Percentiles rank a stretch among this genome's conserved stretches.
These are phyloP conservation scores for Tilletia indica DNA, from an alignment of 1,284 basidiomycete species.

Conservation along the genomic window DNA sequence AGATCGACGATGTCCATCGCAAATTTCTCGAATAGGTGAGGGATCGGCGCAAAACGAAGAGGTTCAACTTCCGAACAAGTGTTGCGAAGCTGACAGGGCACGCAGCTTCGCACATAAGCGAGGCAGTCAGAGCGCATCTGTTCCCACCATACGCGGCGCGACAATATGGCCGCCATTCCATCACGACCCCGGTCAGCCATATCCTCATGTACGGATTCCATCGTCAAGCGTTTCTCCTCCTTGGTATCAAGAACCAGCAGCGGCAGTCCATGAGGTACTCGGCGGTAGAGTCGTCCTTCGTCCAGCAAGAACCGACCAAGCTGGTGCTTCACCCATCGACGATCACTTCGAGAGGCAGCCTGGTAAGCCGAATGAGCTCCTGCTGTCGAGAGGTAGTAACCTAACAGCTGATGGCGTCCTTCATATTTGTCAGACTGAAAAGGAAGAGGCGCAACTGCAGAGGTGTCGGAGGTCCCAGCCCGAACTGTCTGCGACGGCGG, in stretches of 20 bases:
- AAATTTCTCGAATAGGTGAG: not conserved
- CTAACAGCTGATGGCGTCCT: not conserved
- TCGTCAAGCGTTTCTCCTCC: not conserved
- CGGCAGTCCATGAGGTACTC: not conserved
- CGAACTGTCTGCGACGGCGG: too few relatives aligned
- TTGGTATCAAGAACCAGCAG: not conserved
- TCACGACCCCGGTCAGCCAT: not conserved
- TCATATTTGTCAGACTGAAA: not conserved
- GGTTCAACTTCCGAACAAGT: not conserved
- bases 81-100: not conserved
- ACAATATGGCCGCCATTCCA: not conserved
- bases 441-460: too few relatives aligned
- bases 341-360: not conserved
- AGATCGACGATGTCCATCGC: not conserved
- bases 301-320: not conserved
- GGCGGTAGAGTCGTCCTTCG: not conserved
- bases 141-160: not conserved
- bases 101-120: not conserved
- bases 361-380: not conserved
- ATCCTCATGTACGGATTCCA: not conserved
- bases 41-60: not conserved
- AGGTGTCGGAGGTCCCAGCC: too few relatives aligned
- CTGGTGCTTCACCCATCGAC: not conserved
- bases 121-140: not conserved
- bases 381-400: not conserved